Conservation (phyloP, 2,329 filamentous ascomycete genomes). For the Curvularia lunata region DNA sequence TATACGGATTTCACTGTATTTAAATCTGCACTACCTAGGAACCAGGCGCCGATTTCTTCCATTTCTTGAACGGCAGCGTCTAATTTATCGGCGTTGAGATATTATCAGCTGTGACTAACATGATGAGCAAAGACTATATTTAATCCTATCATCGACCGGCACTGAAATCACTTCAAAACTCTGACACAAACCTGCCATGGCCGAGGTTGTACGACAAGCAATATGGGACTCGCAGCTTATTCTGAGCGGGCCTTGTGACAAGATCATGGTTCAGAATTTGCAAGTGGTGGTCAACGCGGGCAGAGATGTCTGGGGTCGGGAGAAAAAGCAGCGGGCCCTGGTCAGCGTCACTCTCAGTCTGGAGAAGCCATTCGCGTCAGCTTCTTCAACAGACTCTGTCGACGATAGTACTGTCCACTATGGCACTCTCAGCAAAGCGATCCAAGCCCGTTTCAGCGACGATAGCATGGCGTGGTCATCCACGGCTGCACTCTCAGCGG, state of each 20-base stretch:
- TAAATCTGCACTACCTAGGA: not conserved
- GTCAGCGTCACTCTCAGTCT: constrained; percentile 68
- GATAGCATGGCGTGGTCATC: constrained; percentile 29
- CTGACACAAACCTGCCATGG: constrained; percentile 12
- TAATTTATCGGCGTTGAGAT: not conserved
- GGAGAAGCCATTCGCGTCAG: constrained; percentile 61
- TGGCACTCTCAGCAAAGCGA: constrained; percentile 70
- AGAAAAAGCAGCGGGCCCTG: constrained; percentile 66
- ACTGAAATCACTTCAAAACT: not conserved
- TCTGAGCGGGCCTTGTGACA: constrained; percentile 39
- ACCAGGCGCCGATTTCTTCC: not conserved
- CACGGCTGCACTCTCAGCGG: constrained; percentile 29
- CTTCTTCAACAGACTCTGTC: constrained; percentile 66
- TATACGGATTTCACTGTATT: not conserved
- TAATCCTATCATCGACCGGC: not conserved
- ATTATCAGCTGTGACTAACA: not conserved
- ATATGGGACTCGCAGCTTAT: constrained; percentile 33
- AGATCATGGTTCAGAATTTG: constrained; percentile 68
- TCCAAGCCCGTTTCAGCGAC: constrained; percentile 58
- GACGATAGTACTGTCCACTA: constrained; percentile 78
- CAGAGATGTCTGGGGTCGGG: constrained; percentile 72
- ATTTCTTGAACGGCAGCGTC: not conserved
- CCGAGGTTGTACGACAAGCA: constrained; percentile 22
- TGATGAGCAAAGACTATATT: not conserved
- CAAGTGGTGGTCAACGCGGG: constrained; percentile 63